Evolutionary conservation across 805 yeast species (phyloP), one percentile per base, ranked within the genome.

Genomic region (Candida maltosa): DNA sequence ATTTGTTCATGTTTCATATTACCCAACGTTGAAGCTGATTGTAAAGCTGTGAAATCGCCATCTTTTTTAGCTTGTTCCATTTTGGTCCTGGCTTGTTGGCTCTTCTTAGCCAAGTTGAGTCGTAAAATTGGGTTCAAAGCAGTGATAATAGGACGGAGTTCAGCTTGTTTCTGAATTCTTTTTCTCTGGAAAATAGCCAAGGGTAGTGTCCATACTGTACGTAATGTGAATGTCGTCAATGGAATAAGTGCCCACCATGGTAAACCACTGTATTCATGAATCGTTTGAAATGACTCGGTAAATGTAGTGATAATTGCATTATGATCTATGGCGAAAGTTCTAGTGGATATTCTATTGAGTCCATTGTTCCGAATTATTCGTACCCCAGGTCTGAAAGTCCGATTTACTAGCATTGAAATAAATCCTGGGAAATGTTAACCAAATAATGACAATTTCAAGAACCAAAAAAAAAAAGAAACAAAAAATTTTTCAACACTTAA

Each of bases 211-310:
- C 84, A 65, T 2, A 68, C 43, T 0, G 83, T 52, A 45, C 97
- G 70, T 15, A 89, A 54, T 0, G 77, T 61, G 16, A 88, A 53
- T 0, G 96, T 86, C 0, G 84, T 61, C 4, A 78, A 22, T 0
- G 97, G 97, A 7, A 89, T 82, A 25, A 87, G 60, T 0, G 76
- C 75, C 69, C 86, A 78, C 96, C 97, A 89, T 3, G 95, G 87
- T 2, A 89, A 48, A 0, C 84, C 83, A 1, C 79, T 54, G n/a
- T 49, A 37, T 6, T 70, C 58, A 56, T 84, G 91, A 1, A 76
- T 32, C 1, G 62, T 40, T 39, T 73, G 75, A 15, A 81, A 44
- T 5, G 64, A 38, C 26, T 61, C 64, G 1, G 71, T 64, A 38
- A 65, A 43, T 3, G 60, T 40, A 12, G 48, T 42, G 10, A 66